Base-by-base conservation (phyloP, 176 grass and related monocot species). In the Dendrocalamus sinicus region DNA sequence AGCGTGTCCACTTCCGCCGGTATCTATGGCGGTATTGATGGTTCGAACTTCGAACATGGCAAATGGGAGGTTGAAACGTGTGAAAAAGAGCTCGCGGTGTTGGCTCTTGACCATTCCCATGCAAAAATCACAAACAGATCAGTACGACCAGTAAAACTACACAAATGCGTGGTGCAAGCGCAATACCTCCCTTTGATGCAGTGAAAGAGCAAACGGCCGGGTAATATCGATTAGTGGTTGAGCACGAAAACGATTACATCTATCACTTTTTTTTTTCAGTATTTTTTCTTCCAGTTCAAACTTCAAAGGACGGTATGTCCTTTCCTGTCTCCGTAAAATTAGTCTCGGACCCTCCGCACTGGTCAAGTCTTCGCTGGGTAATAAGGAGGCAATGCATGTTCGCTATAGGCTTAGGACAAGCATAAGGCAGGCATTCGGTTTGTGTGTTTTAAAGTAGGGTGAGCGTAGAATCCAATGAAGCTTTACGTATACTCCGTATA, bases 391-490 rank as follows among this genome's bases (percentile, higher is more conserved):
- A 70, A 72, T 26, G 17, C 46, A 17, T 37, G 47, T 9, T 41
- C 62, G 47, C 73, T 19, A 45, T 51, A 61, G 67, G 67, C 83
- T 71, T 30, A 63, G 12, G 70, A 70, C 62, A 85, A 43, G 67
- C 26, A 41, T 68, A 79, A 51, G 57, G 37, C 8, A 62, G 40
- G 39, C 67, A 32, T 41, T 44, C n/a, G 75, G 8, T 8, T 81
- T 64, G 43, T 91, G 73, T 84, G 32, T 79, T 67, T 37, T 37
- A 91, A 91, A 88, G 81, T 28, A 47, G 57, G 24, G 15, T 12
- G 63, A 91, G 24, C 89, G 85, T 91, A 81, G 70, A 81, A 84
- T 65, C 70, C 89, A 91, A 88, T 76, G 53, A 26, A 88, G 20
- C 80, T 39, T 84, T n/a, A n/a, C n/a, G n/a, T n/a, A n/a, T n/a